Conservation (phyloP, 345 rosid species). For the Cardamine chenopodiifolia region DNA sequence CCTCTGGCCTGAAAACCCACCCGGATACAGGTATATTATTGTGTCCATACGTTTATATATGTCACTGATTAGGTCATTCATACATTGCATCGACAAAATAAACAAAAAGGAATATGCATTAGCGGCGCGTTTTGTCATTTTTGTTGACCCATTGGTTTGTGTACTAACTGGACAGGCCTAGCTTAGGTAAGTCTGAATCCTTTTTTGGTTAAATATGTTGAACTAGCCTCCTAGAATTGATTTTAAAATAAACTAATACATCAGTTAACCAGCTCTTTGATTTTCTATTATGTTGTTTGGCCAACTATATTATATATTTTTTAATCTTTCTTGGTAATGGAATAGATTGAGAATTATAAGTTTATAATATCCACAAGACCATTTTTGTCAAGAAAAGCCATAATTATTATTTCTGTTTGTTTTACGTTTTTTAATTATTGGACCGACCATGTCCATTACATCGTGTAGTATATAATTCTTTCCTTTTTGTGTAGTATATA, state of each 20-base stretch:
- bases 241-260: background rate
- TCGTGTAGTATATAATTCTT: background rate
- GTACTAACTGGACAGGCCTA: background rate
- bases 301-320: background rate
- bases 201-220: background rate
- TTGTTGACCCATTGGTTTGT: background rate
- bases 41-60: background rate
- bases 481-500: no score
- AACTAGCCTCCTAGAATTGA: background rate
- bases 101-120: background rate
- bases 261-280: background rate
- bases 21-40: slow-evolving; percentile 49
- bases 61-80: slow-evolving; percentile 35
- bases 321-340: background rate
- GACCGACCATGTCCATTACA: background rate
- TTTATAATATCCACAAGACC: background rate
- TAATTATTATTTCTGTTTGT: background rate
- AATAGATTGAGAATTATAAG: no score
- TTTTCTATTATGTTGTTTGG: background rate
- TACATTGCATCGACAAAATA: slow-evolving; percentile 20
- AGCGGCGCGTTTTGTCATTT: slow-evolving; percentile 30
- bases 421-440: background rate
- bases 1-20: slow-evolving; percentile 68
- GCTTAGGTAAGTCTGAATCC: background rate
- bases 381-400: background rate